Evolutionary conservation across 2,329 filamentous ascomycete species (phyloP), one percentile per base, ranked within the genome.

Genomic region (Phoma herbarum): DNA sequence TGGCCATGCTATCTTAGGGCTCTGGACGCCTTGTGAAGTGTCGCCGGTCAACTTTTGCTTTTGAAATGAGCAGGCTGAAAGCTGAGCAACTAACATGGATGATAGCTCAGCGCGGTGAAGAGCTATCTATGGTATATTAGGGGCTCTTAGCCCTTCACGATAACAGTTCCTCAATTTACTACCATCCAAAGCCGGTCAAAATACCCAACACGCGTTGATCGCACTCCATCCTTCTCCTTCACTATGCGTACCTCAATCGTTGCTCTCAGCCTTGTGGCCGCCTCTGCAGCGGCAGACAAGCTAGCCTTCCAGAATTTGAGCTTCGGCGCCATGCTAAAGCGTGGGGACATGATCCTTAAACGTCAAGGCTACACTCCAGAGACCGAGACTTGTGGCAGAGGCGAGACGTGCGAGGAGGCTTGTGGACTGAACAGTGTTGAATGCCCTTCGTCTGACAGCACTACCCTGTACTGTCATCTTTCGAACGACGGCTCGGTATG

Each of bases 391-490:
- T 87, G 85, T 71, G 80, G 80, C 48, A 67, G 75, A 14, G 85
- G 84, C 60, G 70, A 74, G 52, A 85, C 83, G 37, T 88, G 85
- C 75, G 79, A 79, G 47, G 80, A 85, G 64, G 84, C 85, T 45
- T 87, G 85, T 72, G 85, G 85, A 47, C 62, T 78, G 41, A 80
- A 78, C 39, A 85, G 79, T 69, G 73, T 78, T 55, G 75, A 82
- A 61, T 87, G 85, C 76, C 64, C 80, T 28, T 84, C 84, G 23
- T 74, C 70, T 49, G 83, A 85, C 63, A 50, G 43, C 11, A 50
- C 45, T 18, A 75, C 75, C 37, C 66, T 83, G 47, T 85, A 88
- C 79, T 89, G 87, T 79, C 88, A 79, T 77, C 83, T 88, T 75
- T 79, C 81, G 12, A 62, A 66, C 16, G 77, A 75, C 28, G 78